Percentiles rank a stretch among this genome's conserved stretches.
phyloP scores from a whole-genome alignment of 352 stramenopile genomes.

The Phytophthora tentaculata region DNA sequence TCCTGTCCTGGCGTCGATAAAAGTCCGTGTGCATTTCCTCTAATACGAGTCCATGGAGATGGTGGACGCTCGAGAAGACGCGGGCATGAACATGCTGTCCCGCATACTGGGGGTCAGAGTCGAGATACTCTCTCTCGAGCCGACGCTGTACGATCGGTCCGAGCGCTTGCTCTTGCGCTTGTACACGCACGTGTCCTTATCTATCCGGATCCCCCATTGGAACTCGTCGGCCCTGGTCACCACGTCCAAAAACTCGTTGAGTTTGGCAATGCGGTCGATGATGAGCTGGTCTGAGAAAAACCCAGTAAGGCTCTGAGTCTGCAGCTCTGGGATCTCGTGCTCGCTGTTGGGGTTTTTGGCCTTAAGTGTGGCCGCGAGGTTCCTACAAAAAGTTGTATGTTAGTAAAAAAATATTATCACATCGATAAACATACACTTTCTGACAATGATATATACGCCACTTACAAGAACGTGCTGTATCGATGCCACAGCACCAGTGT shows the following conservation, averaged over 20 bases:
- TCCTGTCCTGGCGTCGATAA: constrained; percentile 8
- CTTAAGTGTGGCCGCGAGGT: constrained; percentile 81
- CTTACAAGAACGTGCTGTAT: constrained; percentile 90
- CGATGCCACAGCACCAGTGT: constrained; percentile 89
- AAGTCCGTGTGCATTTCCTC: constrained; percentile 15
- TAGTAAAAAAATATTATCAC: background rate
- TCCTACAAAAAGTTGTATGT: constrained; percentile 31
- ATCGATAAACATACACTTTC: constrained; percentile 19
- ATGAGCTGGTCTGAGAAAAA: constrained; percentile 90
- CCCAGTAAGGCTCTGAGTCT: constrained; percentile 82
- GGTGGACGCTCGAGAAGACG: constrained; percentile 65
- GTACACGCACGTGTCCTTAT: constrained; percentile 91
- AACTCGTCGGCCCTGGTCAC: constrained; percentile 87
- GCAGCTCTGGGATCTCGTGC: constrained; percentile 79
- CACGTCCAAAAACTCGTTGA: constrained; percentile 89
- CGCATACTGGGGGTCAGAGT: constrained; percentile 75
- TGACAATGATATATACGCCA: constrained; percentile 20
- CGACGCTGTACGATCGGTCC: constrained; percentile 70
- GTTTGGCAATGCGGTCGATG: constrained; percentile 83
- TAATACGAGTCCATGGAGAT: constrained; percentile 72
- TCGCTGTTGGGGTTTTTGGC: constrained; percentile 80
- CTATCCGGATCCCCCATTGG: constrained; percentile 91
- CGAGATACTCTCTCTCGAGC: constrained; percentile 80
- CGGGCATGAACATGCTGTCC: constrained; percentile 77
- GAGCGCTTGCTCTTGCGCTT: constrained; percentile 87